A percentile compares a stretch with the other conserved stretches of the same genome.
Evolutionary conservation across 495 filamentous ascomycete genomes (phyloP).

Genomic region (Penicillium manginii): DNA sequence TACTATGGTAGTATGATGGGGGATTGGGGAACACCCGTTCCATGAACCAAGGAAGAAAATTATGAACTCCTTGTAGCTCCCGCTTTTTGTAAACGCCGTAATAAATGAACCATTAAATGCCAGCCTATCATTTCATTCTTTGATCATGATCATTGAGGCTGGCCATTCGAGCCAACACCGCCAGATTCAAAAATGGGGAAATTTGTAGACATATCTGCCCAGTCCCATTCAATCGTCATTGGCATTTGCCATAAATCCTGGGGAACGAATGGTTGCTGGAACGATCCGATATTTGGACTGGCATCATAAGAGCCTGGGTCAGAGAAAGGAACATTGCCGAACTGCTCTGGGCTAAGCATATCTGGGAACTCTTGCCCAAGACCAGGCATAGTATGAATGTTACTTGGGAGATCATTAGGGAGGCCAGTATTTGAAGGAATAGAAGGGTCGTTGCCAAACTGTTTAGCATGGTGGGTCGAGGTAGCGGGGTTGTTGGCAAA

Average conservation of each 20-base stretch:
- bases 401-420: constrained; percentile 29
- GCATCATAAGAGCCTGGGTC: constrained; percentile 44
- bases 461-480: constrained; percentile 31
- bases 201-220: constrained; percentile 79
- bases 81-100: constrained; percentile 8
- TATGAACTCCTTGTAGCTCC: constrained; percentile 2
- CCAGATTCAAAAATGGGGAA: constrained; percentile 45
- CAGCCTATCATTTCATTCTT: constrained; percentile 2
- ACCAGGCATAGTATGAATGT: constrained; percentile 37
- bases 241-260: constrained; percentile 96
- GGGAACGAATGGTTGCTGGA: constrained; percentile 94
- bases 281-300: constrained; percentile 53
- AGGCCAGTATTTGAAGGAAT: constrained; percentile 37
- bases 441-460: constrained; percentile 35
- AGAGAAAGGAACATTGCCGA: constrained; percentile 45
- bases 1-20: background rate
- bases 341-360: constrained; percentile 45
- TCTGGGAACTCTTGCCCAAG: constrained; percentile 43
- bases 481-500: constrained; percentile 35
- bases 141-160: constrained; percentile 29
- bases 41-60: background rate
- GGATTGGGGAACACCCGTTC: constrained; percentile 1
- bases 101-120: background rate
- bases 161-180: constrained; percentile 25
- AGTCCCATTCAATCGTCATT: constrained; percentile 98